Evolutionary conservation across 2,329 filamentous ascomycete species (phyloP).

Genomic region (Escovopsis sp.): DNA sequence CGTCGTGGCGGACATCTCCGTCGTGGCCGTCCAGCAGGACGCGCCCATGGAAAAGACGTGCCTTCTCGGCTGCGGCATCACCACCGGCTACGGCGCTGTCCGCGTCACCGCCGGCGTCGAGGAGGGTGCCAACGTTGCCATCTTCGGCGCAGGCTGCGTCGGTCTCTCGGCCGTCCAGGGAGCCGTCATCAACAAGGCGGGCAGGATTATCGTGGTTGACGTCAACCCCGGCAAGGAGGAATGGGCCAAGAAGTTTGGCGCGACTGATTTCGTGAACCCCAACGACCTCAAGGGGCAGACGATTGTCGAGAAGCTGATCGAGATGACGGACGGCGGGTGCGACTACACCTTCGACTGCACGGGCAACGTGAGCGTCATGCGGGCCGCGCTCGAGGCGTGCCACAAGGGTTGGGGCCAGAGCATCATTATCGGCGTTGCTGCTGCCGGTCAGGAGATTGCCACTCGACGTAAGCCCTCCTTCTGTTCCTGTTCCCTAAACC

Average conservation of each 20-base stretch:
- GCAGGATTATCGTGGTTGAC: conserved; percentile 58
- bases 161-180: conserved; percentile 93
- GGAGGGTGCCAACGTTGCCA: conserved; percentile 73
- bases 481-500: conserved; percentile 8
- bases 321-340: conserved; percentile 95
- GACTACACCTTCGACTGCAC: conserved; percentile 99
- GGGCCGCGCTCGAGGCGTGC: conserved; percentile 87
- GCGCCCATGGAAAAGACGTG: conserved; percentile 95
- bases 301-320: conserved; percentile 82
- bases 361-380: conserved; percentile 91
- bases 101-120: conserved; percentile 87
- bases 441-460: conserved; percentile 87
- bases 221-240: conserved; percentile 83
- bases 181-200: conserved; percentile 68
- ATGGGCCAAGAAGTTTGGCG: conserved; percentile 89
- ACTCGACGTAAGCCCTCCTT: conserved; percentile 61
- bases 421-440: conserved; percentile 94
- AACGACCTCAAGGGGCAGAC: conserved; percentile 62
- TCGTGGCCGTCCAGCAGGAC: conserved; percentile 79
- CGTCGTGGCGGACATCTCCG: conserved; percentile 95
- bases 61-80: conserved; percentile 94
- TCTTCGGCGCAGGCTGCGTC: conserved; percentile 94
- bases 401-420: conserved; percentile 99
- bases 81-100: conserved; percentile 92
- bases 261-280: conserved; percentile 94